Base-by-base conservation (phyloP, 23 red algal genomes). In the Chondrus crispus region DNA sequence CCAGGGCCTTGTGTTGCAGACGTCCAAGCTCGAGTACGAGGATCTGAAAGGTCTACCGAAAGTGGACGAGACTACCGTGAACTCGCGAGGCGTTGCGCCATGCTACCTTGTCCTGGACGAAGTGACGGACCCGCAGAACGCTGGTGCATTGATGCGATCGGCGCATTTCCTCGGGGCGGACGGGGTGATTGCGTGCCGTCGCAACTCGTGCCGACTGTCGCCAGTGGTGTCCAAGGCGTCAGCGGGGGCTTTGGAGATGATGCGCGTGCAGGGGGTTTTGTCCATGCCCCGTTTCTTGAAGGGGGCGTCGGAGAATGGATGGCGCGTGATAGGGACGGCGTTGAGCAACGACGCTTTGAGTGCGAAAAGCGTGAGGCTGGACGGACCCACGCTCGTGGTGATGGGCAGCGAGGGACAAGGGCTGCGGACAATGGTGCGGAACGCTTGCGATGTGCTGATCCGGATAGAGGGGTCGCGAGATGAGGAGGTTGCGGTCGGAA, bases 381-480 rank as follows among this genome's bases (percentile, higher is more conserved):
- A 68, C 39, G n/a, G 45, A 43, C 97, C 94, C 66, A 96, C 95
- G 19, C 54, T 96, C 42, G 54, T 99, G 51, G 93, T 99, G 53
- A 35, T 99, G 58, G 97, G 97, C 53, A 92, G 85, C 48, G 97
- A 99, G 54, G 97, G 97, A 3, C 84, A 82, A 68, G 97, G 97
- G 30, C 62, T 99, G 90, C 91, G 97, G 46, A 84, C 87, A 36
- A 52, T 90, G 83, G 97, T 99, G 89, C 29, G 51, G 47, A 44
- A 69, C 3, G 75, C 64, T 29, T 99, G 97, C 44, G 90, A 94
- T 48, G 85, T 41, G 24, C 53, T 93, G 53, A 91, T 78, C 33
- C 48, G 70, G 20, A 99, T 99, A 69, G 88, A 77, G 5, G 75
- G 85, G 44, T 43, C 40, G 85, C n/a, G n/a, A n/a, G n/a, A n/a